These are phyloP conservation scores for Xerocomellus chrysenteron DNA, from an alignment of 768 basidiomycete genomes.

Conservation along the genomic window DNA sequence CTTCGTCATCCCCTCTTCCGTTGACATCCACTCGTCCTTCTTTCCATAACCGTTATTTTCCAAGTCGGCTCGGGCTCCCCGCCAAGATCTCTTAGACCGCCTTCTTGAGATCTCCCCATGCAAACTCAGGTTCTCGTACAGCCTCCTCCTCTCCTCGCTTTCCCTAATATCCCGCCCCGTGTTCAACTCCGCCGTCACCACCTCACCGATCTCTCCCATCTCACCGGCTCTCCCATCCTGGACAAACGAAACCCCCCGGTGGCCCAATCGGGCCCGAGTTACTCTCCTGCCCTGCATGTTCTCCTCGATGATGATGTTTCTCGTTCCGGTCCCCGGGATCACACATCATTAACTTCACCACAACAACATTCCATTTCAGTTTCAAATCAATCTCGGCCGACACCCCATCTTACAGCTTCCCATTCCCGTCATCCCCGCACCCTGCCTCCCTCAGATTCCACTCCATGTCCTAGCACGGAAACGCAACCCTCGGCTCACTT, in stretches of 20 bases:
- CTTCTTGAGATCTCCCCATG: constrained; percentile 21
- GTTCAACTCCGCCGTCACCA: constrained; percentile 7
- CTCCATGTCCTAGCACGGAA: neutral
- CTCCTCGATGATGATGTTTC: constrained; percentile 34
- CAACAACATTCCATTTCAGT: constrained; percentile 12
- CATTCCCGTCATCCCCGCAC: constrained; percentile 16
- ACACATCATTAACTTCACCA: constrained; percentile 20
- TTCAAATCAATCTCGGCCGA: constrained; percentile 14
- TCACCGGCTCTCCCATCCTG: constrained; percentile 31
- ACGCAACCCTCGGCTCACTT: constrained; percentile 12
- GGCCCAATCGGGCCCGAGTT: constrained; percentile 36
- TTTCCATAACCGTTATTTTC: constrained; percentile 23
- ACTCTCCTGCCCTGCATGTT: constrained; percentile 31
- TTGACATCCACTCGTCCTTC: constrained; percentile 13
- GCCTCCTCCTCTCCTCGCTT: constrained; percentile 25
- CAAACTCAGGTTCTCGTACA: constrained; percentile 28
- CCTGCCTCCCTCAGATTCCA: constrained; percentile 5
- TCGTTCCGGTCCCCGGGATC: constrained; percentile 34
- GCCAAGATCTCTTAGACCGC: constrained; percentile 1
- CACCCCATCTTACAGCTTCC: constrained; percentile 20
- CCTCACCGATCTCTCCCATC: constrained; percentile 27
- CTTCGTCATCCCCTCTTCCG: constrained; percentile 15
- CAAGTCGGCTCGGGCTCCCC: constrained; percentile 12
- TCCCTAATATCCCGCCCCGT: constrained; percentile 12
- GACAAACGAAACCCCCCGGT: constrained; percentile 35